Evolutionary conservation across 495 filamentous ascomycete genomes (phyloP), one percentile per base, ranked within the genome.

Genomic region (Penicillium simplicissimum): DNA sequence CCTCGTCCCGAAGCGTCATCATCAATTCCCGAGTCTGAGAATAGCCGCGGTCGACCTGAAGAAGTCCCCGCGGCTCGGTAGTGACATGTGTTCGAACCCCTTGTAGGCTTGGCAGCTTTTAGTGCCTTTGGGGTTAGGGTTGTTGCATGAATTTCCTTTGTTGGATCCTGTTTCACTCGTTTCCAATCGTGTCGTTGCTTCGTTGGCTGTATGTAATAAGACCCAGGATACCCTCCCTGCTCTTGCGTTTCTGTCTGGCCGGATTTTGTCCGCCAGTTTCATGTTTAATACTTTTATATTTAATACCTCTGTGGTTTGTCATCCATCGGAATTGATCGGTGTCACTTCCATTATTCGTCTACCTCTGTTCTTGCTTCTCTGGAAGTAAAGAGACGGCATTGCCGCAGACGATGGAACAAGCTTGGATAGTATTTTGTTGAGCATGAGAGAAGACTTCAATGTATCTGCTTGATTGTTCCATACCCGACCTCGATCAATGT

Each of bases 181-280:
- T 68, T 60, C 59, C 67, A 72, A 68, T 67, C 69, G 60, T 63
- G 37, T 40, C 21, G 25, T 34, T 40, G 63, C 63, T 70, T 67
- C 59, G 67, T 37, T 35, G n/a, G 19, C 61, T 75, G 68, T 76
- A 77, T 79, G 69, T 72, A 74, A 74, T 75, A 75, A 67, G 67
- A 69, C 65, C 70, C 76, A 76, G 74, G 74, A 77, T 79, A 77
- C 74, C 74, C 71, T 67, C 74, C 74, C 71, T 67, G 60, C 51
- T 67, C 60, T 70, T 63, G 61, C 14, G 45, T 55, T 23, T 42
- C 15, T 43, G 42, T 3, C 42, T 45, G 17, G 53, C 33, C 15
- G 53, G 61, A 38, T 37, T 25, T 49, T 40, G 42, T 52, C 58
- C 35, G 55, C n/a, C 36, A 8, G 45, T 2, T 65, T 59, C 40